Percentiles rank a stretch among this genome's conserved stretches.
Conservation (phyloP, 306 rosid species). For the Aeschynomene evenia region DNA sequence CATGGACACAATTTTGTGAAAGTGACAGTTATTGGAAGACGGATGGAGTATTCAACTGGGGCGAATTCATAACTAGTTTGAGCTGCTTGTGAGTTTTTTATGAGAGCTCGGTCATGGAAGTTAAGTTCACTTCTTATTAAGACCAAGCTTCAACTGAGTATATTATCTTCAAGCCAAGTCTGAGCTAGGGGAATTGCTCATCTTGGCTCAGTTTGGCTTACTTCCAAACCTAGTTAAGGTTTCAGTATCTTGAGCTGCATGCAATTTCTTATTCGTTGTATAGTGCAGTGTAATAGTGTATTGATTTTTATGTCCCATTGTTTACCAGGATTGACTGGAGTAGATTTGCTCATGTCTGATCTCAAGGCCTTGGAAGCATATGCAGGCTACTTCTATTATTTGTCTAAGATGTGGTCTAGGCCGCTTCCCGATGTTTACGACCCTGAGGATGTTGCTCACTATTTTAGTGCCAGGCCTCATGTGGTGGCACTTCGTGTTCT, state of each 20-base stretch:
- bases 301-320: constrained; percentile 15
- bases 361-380: constrained; percentile 83
- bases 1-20: too few relatives aligned
- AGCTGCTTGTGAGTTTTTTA: not conserved
- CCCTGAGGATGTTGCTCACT: constrained; percentile 64
- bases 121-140: not conserved
- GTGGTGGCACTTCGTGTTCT: constrained; percentile 71
- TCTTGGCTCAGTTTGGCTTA: too few relatives aligned
- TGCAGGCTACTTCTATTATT: constrained; percentile 60
- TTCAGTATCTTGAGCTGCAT: not conserved
- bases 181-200: not conserved
- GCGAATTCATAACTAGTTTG: not conserved
- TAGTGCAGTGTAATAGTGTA: not conserved
- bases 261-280: not conserved
- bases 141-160: not conserved
- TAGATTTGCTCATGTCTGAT: constrained; percentile 80
- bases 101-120: not conserved
- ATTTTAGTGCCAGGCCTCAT: constrained; percentile 83
- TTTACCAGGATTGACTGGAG: constrained; percentile 63
- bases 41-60: not conserved
- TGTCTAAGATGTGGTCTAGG: constrained; percentile 77
- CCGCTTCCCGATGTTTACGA: constrained; percentile 93
- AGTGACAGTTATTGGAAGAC: too few relatives aligned
- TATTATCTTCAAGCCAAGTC: not conserved
- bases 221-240: not conserved